Conservation (phyloP, 352 stramenopile genomes). For the Phytophthora syringae region DNA sequence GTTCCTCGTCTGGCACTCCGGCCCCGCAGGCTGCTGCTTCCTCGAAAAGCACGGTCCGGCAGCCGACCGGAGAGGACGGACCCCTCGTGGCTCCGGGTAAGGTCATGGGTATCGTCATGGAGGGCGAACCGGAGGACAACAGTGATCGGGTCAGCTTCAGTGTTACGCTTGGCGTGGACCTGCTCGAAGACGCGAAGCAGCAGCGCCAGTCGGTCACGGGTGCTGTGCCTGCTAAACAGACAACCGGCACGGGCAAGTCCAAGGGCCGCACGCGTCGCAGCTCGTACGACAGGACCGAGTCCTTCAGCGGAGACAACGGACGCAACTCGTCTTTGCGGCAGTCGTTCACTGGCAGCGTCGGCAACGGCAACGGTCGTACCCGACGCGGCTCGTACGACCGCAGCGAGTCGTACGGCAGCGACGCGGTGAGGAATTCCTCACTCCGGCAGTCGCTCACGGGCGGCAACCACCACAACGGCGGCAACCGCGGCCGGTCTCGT, state of each 20-base stretch:
- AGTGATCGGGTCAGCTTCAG: constrained; percentile 82
- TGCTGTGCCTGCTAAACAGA: constrained; percentile 34
- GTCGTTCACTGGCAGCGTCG: constrained; percentile 41
- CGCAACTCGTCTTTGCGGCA: constrained; percentile 42
- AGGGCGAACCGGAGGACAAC: constrained; percentile 62
- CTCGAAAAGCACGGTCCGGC: constrained; percentile 48
- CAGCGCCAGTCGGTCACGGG: constrained; percentile 59
- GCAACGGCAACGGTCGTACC: constrained; percentile 32
- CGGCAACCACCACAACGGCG: constrained; percentile 40
- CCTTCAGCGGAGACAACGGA: constrained; percentile 41
- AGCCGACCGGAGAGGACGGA: constrained; percentile 83
- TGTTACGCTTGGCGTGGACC: constrained; percentile 77
- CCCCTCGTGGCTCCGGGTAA: constrained; percentile 71
- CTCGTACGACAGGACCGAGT: constrained; percentile 61
- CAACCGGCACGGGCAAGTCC: constrained; percentile 37
- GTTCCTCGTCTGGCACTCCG: constrained; percentile 32
- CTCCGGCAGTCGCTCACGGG: constrained; percentile 47
- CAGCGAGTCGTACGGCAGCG: constrained; percentile 39
- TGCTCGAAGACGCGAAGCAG: constrained; percentile 72
- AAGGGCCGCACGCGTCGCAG: constrained; percentile 51
- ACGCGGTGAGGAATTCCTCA: constrained; percentile 41
- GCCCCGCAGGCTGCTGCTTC: constrained; percentile 27
- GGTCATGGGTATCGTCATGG: constrained; percentile 80
- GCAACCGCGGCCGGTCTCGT: constrained; percentile 54
- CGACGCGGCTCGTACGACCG: constrained; percentile 65